Conservation (phyloP, 208 protist genomes). For the Wallacemonas sp. region DNA sequence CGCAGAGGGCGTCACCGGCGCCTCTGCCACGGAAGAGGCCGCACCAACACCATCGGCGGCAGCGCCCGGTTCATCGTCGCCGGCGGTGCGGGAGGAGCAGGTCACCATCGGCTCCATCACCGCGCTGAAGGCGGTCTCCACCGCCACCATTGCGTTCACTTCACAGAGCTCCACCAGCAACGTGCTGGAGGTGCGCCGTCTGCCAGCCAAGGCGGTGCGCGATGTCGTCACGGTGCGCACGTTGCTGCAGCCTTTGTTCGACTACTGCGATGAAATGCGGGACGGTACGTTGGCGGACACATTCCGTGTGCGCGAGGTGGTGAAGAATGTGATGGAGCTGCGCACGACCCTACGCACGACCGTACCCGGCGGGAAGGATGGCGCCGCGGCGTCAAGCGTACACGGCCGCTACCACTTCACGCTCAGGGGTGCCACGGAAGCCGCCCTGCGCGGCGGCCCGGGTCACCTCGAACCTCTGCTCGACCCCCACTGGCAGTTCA, state of each 20-base stretch:
- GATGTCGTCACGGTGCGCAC: slow-evolving; percentile 40
- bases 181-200: slow-evolving; percentile 35
- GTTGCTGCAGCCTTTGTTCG: slow-evolving; percentile 38
- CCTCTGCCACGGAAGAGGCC: too few relatives aligned
- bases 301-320: slow-evolving; percentile 27
- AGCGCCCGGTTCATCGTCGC: slow-evolving; percentile 34
- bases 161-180: slow-evolving; percentile 20
- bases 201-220: slow-evolving; percentile 23
- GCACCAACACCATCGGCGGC: slow-evolving; percentile 13
- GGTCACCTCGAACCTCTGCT: slow-evolving; percentile 14
- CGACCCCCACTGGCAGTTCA: slow-evolving; percentile 41
- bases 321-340: slow-evolving; percentile 21
- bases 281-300: slow-evolving; percentile 14
- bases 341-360: slow-evolving; percentile 4
- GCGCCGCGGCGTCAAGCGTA: not conserved
- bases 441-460: not conserved
- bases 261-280: slow-evolving; percentile 21
- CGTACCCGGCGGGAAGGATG: not conserved
- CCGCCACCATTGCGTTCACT: not conserved
- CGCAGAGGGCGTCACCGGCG: too few relatives aligned
- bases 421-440: not conserved
- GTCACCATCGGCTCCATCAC: slow-evolving; percentile 27
- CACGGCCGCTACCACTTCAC: not conserved
- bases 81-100: slow-evolving; percentile 6
- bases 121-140: not conserved